Conservation (phyloP, 768 basidiomycete genomes). For the Mycena vitilis region DNA sequence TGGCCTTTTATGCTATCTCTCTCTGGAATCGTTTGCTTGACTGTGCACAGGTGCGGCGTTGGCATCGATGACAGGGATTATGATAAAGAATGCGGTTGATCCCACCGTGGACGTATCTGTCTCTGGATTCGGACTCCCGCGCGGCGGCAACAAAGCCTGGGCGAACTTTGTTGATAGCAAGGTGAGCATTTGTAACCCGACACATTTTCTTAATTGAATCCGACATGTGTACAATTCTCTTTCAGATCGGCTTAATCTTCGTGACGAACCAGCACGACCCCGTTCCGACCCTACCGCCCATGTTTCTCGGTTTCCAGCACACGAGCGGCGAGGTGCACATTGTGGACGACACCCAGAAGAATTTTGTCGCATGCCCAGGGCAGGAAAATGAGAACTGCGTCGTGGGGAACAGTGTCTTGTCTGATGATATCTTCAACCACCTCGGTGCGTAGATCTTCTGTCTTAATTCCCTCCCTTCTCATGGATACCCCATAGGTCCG, state of each 20-base stretch:
- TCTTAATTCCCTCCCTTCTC: neutral
- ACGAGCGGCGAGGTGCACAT: conserved; percentile 55
- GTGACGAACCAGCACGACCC: conserved; percentile 57
- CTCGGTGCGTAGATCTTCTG: conserved; percentile 35
- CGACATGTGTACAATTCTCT: no score
- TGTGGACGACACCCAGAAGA: conserved; percentile 35
- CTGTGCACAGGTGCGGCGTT: conserved; percentile 51
- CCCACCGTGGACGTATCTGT: conserved; percentile 47
- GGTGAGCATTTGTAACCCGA: conserved; percentile 38
- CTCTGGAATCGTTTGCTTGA: neutral
- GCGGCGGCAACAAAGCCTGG: conserved; percentile 57
- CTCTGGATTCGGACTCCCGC: conserved; percentile 55
- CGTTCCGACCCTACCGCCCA: conserved; percentile 53
- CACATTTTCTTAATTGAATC: no score
- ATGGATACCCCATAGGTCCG: conserved; percentile 6
- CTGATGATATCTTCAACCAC: conserved; percentile 24
- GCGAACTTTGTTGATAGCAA: conserved; percentile 55
- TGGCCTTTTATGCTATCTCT: neutral
- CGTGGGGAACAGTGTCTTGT: conserved; percentile 11
- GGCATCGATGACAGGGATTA: conserved; percentile 56
- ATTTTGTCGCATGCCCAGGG: conserved; percentile 50
- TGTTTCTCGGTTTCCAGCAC: conserved; percentile 51
- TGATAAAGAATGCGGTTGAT: conserved; percentile 51
- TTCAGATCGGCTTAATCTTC: conserved; percentile 45
- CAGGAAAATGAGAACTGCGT: conserved; percentile 49